Evolutionary conservation across 306 rosid genomes (phyloP).

Genomic region (Coriaria nepalensis): DNA sequence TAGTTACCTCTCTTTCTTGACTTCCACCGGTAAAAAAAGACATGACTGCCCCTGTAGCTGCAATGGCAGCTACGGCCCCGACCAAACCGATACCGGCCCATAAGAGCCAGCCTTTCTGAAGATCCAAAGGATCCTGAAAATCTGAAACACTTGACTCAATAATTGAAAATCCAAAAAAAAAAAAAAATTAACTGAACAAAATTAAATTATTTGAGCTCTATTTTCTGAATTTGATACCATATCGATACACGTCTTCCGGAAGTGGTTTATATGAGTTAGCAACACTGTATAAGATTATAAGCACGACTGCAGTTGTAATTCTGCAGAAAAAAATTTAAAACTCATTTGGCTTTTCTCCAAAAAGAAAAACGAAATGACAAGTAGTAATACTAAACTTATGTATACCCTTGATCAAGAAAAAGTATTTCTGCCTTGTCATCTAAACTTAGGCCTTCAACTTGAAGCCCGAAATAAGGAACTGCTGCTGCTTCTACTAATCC

Average conservation of each 20-base stretch:
- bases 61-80: constrained; percentile 59
- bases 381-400: not conserved
- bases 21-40: constrained; percentile 56
- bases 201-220: no score
- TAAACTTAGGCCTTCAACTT: constrained; percentile 46
- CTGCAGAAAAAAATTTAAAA: constrained; percentile 30
- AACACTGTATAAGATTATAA: constrained; percentile 51
- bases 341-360: constrained; percentile 1
- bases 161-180: not conserved
- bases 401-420: constrained; percentile 71
- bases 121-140: constrained; percentile 65
- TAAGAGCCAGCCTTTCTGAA: constrained; percentile 85
- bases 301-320: constrained; percentile 68
- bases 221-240: constrained; percentile 36
- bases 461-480: constrained; percentile 72
- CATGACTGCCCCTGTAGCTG: constrained; percentile 54
- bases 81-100: constrained; percentile 92
- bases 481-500: constrained; percentile 81
- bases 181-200: no score
- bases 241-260: constrained; percentile 64
- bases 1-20: constrained; percentile 80
- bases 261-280: constrained; percentile 62
- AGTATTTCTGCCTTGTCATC: constrained; percentile 85
- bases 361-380: not conserved
- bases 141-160: constrained; percentile 31